Percentiles rank a stretch among this genome's conserved stretches.
Evolutionary conservation across 352 stramenopile species (phyloP).

Genomic region (Pythium phragmiticola): DNA sequence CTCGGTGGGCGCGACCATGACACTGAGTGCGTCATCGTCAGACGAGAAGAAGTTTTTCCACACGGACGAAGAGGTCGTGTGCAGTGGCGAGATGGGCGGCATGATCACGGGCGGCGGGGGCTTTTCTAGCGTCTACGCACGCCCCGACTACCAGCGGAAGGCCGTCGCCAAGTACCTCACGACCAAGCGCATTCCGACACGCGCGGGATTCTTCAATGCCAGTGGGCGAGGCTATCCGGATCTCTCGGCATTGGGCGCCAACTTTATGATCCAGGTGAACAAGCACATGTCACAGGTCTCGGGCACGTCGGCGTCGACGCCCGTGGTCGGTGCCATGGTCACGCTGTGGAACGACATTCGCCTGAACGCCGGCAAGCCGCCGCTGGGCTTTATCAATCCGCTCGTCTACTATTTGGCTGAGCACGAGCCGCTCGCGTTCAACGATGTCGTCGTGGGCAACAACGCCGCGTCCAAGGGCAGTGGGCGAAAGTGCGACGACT

Average conservation of each 20-base stretch:
- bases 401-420: conserved; percentile 81
- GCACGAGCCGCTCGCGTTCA: conserved; percentile 55
- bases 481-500: conserved; percentile 54
- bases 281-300: conserved; percentile 47
- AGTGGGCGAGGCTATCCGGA: conserved; percentile 89
- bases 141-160: conserved; percentile 72
- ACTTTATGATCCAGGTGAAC: conserved; percentile 70
- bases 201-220: conserved; percentile 71
- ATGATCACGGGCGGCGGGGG: conserved; percentile 87
- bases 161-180: conserved; percentile 68
- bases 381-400: conserved; percentile 87
- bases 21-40: conserved; percentile 28
- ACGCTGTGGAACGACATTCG: conserved; percentile 86
- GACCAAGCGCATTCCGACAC: conserved; percentile 42
- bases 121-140: conserved; percentile 83
- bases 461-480: conserved; percentile 64
- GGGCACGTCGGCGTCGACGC: conserved; percentile 86
- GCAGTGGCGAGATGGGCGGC: conserved; percentile 60
- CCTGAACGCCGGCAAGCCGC: conserved; percentile 72
- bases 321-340: conserved; percentile 83
- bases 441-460: conserved; percentile 86
- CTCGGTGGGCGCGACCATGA: conserved; percentile 88
- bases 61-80: conserved; percentile 77
- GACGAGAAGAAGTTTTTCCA: conserved; percentile 53
- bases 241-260: conserved; percentile 70